Conservation (phyloP, 2,329 filamentous ascomycete species). For the Eutypa lata region DNA sequence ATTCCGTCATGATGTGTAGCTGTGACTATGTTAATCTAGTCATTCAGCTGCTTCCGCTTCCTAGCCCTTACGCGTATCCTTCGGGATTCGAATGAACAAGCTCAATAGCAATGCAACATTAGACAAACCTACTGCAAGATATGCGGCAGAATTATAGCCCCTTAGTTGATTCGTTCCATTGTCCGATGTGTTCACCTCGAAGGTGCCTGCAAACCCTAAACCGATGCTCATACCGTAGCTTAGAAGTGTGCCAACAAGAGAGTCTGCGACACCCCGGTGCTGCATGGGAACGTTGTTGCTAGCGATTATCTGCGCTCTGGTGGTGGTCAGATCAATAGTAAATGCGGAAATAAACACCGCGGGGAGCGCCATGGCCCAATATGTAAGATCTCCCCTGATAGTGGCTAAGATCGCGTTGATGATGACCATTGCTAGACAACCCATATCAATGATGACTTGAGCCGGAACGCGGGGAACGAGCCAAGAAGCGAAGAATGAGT, state of each 20-base stretch:
- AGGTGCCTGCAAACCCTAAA: background rate
- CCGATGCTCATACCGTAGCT: background rate
- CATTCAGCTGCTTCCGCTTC: background rate
- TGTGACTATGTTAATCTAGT: background rate
- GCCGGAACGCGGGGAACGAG: slow-evolving; percentile 31
- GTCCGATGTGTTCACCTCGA: background rate
- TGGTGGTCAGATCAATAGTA: slow-evolving; percentile 10
- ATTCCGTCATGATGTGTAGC: too few species aligned
- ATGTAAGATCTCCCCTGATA: slow-evolving; percentile 29
- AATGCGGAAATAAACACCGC: slow-evolving; percentile 31
- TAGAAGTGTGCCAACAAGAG: background rate
- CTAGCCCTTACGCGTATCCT: background rate
- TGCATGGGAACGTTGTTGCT: background rate
- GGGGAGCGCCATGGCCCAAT: slow-evolving; percentile 33
- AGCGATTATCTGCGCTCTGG: background rate
- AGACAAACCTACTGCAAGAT: background rate
- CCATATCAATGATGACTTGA: slow-evolving; percentile 33
- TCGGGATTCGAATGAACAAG: background rate
- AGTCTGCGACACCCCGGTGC: background rate
- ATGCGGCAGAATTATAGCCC: background rate
- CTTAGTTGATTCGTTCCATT: background rate
- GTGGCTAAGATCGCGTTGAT: slow-evolving; percentile 30
- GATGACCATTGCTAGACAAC: slow-evolving; percentile 23
- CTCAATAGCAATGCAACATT: background rate
- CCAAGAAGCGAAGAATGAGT: slow-evolving; percentile 28